A percentile compares a stretch with the other conserved stretches of the same genome.
Conservation (phyloP, 352 stramenopile genomes). For the Plasmopara halstedii region DNA sequence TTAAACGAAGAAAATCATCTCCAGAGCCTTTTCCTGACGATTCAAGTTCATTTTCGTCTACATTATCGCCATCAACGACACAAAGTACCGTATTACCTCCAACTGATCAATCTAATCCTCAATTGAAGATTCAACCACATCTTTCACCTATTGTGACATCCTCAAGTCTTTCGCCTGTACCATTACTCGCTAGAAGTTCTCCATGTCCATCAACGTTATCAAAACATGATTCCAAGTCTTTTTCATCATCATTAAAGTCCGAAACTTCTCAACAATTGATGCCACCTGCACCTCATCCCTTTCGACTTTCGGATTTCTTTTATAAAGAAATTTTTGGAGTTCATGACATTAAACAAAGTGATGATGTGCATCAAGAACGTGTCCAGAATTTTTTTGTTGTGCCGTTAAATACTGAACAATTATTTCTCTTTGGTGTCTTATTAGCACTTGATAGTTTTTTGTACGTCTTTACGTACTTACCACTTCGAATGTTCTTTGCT, state of each 20-base stretch:
- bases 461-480: slow-evolving; percentile 95
- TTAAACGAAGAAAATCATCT: slow-evolving; percentile 13
- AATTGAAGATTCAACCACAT: slow-evolving; percentile 30
- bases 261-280: too few relatives aligned
- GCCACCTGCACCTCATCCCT: slow-evolving; percentile 33
- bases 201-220: slow-evolving; percentile 16
- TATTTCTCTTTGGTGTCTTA: slow-evolving; percentile 92
- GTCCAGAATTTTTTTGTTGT: slow-evolving; percentile 80
- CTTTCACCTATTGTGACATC: slow-evolving; percentile 13
- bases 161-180: slow-evolving; percentile 18
- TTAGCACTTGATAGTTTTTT: slow-evolving; percentile 96
- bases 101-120: too few relatives aligned
- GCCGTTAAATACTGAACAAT: slow-evolving; percentile 63
- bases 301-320: slow-evolving; percentile 67
- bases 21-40: not conserved
- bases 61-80: not conserved
- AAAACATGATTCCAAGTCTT: too few relatives aligned
- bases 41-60: not conserved
- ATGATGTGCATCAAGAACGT: slow-evolving; percentile 68
- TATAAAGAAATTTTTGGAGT: slow-evolving; percentile 84
- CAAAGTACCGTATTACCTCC: not conserved
- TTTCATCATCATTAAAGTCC: too few relatives aligned
- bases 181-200: slow-evolving; percentile 16
- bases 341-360: slow-evolving; percentile 68
- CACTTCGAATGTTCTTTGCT: slow-evolving; percentile 83